These are phyloP conservation scores for Lomentospora prolificans DNA, from an alignment of 2,329 filamentous ascomycete species.

Conservation along the genomic window DNA sequence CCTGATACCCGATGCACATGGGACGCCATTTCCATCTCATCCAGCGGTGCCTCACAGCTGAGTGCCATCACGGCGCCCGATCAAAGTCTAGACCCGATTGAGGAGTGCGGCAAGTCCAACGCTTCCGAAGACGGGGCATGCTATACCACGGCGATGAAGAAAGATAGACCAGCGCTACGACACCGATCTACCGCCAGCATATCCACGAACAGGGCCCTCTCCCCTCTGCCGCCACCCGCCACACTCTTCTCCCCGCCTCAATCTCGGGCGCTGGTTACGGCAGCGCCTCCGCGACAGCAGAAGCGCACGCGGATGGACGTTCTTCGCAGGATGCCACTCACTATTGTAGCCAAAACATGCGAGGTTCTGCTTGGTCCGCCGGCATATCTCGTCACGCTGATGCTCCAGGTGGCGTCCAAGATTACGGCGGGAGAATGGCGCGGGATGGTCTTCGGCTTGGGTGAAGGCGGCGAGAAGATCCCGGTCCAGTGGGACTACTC, in stretches of 20 bases:
- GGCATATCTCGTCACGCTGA: slow-evolving; percentile 64
- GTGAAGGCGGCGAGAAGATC: slow-evolving; percentile 42
- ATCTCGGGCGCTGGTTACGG: slow-evolving; percentile 6
- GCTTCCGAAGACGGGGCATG: slow-evolving; percentile 14
- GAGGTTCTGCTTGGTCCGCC: slow-evolving; percentile 74
- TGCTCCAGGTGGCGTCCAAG: slow-evolving; percentile 70
- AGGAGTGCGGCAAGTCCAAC: slow-evolving; percentile 5
- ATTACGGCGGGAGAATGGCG: slow-evolving; percentile 58
- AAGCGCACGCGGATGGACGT: slow-evolving; percentile 28
- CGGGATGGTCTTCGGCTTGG: slow-evolving; percentile 45
- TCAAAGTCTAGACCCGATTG: slow-evolving; percentile 7
- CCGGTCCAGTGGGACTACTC: slow-evolving; percentile 53
- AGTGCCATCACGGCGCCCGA: slow-evolving; percentile 17
- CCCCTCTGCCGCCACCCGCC: slow-evolving; percentile 58
- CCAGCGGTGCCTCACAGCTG: slow-evolving; percentile 18
- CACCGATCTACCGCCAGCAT: slow-evolving; percentile 46
- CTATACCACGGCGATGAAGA: slow-evolving; percentile 15
- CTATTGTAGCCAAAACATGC: slow-evolving; percentile 67
- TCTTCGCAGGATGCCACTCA: slow-evolving; percentile 44
- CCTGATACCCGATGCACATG: slow-evolving; percentile 21
- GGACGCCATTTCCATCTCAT: slow-evolving; percentile 17
- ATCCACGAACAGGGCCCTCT: slow-evolving; percentile 47
- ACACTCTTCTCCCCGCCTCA: slow-evolving; percentile 48
- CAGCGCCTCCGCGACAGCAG: neutral
- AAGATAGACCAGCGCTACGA: slow-evolving; percentile 18